These are phyloP conservation scores for Sugiyamaella floridensis DNA, from an alignment of 805 yeast genomes.

Conservation along the genomic window DNA sequence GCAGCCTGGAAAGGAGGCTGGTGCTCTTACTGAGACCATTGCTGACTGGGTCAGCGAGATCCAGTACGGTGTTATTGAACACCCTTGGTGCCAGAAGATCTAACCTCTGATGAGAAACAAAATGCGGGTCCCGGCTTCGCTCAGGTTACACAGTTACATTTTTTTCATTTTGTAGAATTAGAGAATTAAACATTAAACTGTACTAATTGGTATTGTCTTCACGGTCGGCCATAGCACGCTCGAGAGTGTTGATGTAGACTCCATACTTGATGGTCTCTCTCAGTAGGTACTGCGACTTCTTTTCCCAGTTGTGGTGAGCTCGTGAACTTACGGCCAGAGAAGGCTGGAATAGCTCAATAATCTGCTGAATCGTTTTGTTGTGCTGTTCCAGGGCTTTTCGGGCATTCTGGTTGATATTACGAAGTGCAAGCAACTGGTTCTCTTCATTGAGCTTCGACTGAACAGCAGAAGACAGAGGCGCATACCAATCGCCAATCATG, in stretches of 20 bases:
- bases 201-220: neutral
- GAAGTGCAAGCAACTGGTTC: conserved; percentile 37
- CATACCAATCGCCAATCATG: conserved; percentile 28
- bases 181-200: neutral
- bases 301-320: conserved; percentile 29
- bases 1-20: conserved; percentile 64
- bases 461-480: conserved; percentile 24
- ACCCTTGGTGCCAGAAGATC: conserved; percentile 33
- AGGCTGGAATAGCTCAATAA: conserved; percentile 31
- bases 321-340: conserved; percentile 17
- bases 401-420: conserved; percentile 34
- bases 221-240: conserved; percentile 16
- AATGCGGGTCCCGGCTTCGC: too few species aligned
- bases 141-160: neutral
- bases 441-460: conserved; percentile 21
- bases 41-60: conserved; percentile 82
- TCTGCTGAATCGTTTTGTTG: conserved; percentile 32
- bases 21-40: conserved; percentile 58
- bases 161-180: neutral
- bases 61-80: conserved; percentile 80
- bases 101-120: neutral
- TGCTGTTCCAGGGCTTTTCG: conserved; percentile 38
- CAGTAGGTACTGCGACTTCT: conserved; percentile 22
- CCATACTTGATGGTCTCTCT: conserved; percentile 25
- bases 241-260: conserved; percentile 20